These are phyloP conservation scores for Trichophyton rubrum DNA, from an alignment of 2,329 filamentous ascomycete species.

Conservation along the genomic window DNA sequence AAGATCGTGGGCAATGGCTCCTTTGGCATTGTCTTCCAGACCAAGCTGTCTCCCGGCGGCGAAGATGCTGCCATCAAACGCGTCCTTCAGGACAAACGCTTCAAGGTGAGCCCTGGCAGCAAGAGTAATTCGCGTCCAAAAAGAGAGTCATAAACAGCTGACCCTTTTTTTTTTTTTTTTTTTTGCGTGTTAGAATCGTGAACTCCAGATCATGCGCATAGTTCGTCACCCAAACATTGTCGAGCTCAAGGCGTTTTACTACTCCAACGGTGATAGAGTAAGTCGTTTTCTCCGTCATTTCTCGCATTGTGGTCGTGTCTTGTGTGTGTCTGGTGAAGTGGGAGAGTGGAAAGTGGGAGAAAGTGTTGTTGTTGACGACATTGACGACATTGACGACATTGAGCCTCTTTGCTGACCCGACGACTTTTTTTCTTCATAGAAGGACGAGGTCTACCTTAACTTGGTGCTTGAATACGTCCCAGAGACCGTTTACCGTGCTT, in stretches of 20 bases:
- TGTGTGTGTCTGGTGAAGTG: neutral
- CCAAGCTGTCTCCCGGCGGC: slow-evolving; percentile 91
- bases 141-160: slow-evolving; percentile 17
- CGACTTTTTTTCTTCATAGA: slow-evolving; percentile 38
- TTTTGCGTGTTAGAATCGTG: slow-evolving; percentile 61
- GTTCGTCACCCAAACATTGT: slow-evolving; percentile 98
- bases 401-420: neutral
- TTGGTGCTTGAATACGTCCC: slow-evolving; percentile 96
- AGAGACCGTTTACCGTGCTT: slow-evolving; percentile 95
- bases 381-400: neutral
- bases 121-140: neutral
- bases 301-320: neutral
- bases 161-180: neutral
- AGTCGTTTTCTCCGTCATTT: slow-evolving; percentile 21
- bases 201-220: slow-evolving; percentile 99
- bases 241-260: slow-evolving; percentile 97
- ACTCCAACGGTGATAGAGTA: slow-evolving; percentile 97
- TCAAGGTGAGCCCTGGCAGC: slow-evolving; percentile 57
- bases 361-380: neutral
- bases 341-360: neutral
- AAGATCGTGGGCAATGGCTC: slow-evolving; percentile 99
- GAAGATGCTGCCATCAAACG: slow-evolving; percentile 99
- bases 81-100: slow-evolving; percentile 96
- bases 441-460: slow-evolving; percentile 98
- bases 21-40: slow-evolving; percentile 98